These are phyloP conservation scores for Fallopia convolvulus DNA, from an alignment of 148 eudicot genomes.

Conservation along the genomic window DNA sequence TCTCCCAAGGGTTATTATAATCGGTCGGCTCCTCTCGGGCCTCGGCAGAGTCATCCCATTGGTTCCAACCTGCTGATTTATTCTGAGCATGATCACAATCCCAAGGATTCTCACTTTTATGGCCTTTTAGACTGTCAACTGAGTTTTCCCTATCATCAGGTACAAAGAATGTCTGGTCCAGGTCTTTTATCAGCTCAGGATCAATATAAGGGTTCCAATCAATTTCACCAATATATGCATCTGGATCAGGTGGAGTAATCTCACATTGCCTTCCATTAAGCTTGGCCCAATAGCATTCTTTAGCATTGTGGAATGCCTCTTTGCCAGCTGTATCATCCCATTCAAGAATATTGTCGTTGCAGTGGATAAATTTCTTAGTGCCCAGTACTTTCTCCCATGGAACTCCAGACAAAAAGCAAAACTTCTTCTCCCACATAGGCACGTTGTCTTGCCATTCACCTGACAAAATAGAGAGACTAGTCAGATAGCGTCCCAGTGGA, in stretches of 20 bases:
- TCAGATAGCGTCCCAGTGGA: background rate
- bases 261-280: slow-evolving; percentile 37
- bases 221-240: slow-evolving; percentile 49
- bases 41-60: background rate
- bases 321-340: slow-evolving; percentile 70
- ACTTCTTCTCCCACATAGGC: slow-evolving; percentile 72
- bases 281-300: slow-evolving; percentile 47
- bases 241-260: slow-evolving; percentile 38
- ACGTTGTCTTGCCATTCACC: slow-evolving; percentile 44
- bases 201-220: slow-evolving; percentile 68
- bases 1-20: slow-evolving; percentile 5
- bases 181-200: slow-evolving; percentile 31
- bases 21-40: background rate
- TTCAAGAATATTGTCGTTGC: slow-evolving; percentile 31
- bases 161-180: slow-evolving; percentile 44
- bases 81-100: background rate
- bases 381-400: slow-evolving; percentile 61
- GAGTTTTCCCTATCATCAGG: slow-evolving; percentile 36
- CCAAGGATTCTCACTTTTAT: slow-evolving; percentile 10
- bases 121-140: slow-evolving; percentile 1
- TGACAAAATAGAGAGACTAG: background rate
- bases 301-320: slow-evolving; percentile 55
- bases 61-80: slow-evolving; percentile 6
- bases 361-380: slow-evolving; percentile 39
- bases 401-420: slow-evolving; percentile 54